phyloP scores from a whole-genome alignment of 2,329 filamentous ascomycete genomes.

The Diplodia sapinea region DNA sequence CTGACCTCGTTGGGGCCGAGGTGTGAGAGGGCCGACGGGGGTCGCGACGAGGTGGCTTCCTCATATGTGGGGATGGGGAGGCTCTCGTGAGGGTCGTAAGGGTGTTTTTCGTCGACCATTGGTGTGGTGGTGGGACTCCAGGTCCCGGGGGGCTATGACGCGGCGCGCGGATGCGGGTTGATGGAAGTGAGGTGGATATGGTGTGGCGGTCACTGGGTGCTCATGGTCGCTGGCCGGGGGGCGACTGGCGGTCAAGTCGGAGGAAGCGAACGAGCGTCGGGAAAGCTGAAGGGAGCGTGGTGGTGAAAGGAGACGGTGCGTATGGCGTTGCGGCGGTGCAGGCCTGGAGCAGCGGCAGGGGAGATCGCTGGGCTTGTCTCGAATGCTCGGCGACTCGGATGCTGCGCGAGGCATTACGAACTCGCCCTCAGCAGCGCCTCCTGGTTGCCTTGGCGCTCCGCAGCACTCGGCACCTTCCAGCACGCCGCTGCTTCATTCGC shows the following conservation, averaged over 20 bases:
- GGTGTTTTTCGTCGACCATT: slow-evolving; percentile 50
- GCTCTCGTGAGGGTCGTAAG: slow-evolving; percentile 53
- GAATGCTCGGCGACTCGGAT: slow-evolving; percentile 26
- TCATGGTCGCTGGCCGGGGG: slow-evolving; percentile 29
- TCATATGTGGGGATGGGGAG: slow-evolving; percentile 83
- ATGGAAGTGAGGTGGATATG: background rate
- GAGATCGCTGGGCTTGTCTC: slow-evolving; percentile 24
- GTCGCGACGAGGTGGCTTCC: slow-evolving; percentile 71
- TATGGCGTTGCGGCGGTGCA: slow-evolving; percentile 25
- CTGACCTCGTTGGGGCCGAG: slow-evolving; percentile 65
- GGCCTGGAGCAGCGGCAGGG: slow-evolving; percentile 20
- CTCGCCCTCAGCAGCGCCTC: slow-evolving; percentile 26
- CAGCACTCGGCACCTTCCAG: background rate
- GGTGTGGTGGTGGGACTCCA: slow-evolving; percentile 33
- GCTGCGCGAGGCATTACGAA: slow-evolving; percentile 25
- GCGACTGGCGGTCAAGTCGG: background rate
- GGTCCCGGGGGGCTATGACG: slow-evolving; percentile 34
- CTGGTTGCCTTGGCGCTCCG: slow-evolving; percentile 18
- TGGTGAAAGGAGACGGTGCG: slow-evolving; percentile 21
- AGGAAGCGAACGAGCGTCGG: slow-evolving; percentile 19
- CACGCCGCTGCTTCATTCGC: slow-evolving; percentile 19
- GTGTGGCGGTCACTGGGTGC: slow-evolving; percentile 24
- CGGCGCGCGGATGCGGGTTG: slow-evolving; percentile 20
- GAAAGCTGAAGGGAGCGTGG: slow-evolving; percentile 17
- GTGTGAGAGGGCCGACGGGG: slow-evolving; percentile 52